Conservation (phyloP, 345 rosid genomes). For the Euphorbia peplus region DNA sequence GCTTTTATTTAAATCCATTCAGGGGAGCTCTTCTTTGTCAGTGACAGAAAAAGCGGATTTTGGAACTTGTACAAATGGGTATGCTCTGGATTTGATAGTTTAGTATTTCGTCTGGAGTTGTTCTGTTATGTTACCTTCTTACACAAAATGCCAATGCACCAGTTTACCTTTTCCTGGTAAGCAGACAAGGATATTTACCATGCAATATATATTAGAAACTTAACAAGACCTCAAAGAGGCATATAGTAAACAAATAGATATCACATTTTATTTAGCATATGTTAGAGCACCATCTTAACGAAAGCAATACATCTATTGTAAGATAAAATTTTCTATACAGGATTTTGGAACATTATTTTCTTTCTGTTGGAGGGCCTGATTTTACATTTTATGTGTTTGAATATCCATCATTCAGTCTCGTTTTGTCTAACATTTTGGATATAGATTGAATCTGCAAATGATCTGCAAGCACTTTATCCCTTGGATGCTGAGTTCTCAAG, state of each 20-base stretch:
- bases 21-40: constrained; percentile 85
- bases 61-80: constrained; percentile 99
- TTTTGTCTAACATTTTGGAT: constrained; percentile 2
- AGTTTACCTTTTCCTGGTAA: background rate
- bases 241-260: too few relatives aligned
- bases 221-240: too few relatives aligned
- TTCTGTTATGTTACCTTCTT: background rate
- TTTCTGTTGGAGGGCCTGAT: background rate
- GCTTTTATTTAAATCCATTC: constrained; percentile 31
- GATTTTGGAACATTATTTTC: background rate
- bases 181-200: background rate
- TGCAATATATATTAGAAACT: too few relatives aligned
- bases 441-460: constrained; percentile 69
- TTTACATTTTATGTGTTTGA: background rate
- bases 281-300: background rate
- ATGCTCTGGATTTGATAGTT: constrained; percentile 17
- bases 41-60: constrained; percentile 75
- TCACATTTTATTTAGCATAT: background rate
- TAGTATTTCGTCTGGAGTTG: background rate
- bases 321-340: background rate
- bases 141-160: background rate
- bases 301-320: background rate
- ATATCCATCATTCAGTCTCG: background rate
- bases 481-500: constrained; percentile 79
- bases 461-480: constrained; percentile 54